Evolutionary conservation across 2,329 filamentous ascomycete species (phyloP).

Genomic region (Claviceps fusiformis): DNA sequence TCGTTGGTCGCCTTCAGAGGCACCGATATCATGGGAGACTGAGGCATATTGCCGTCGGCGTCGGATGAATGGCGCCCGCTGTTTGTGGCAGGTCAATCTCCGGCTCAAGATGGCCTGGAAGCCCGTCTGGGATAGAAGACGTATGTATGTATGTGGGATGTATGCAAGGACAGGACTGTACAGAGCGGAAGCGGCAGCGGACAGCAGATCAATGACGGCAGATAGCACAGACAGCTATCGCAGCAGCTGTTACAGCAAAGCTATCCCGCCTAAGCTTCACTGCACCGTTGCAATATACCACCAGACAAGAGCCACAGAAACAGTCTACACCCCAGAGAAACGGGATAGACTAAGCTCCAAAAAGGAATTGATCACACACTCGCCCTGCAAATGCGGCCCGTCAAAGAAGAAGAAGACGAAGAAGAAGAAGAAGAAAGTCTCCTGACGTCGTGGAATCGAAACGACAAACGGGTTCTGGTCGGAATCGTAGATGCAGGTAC

Average conservation of each 20-base stretch:
- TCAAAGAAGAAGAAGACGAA: not conserved
- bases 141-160: not conserved
- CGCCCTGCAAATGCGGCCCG: slow-evolving; percentile 18
- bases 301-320: too few species aligned
- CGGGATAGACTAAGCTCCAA: too few species aligned
- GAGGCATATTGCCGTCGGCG: slow-evolving; percentile 43
- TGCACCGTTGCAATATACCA: not conserved
- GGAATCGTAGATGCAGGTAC: too few species aligned
- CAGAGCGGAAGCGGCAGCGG: not conserved
- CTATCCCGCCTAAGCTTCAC: slow-evolving; percentile 2
- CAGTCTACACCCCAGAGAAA: too few species aligned
- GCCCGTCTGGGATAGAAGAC: not conserved
- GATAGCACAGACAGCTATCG: not conserved
- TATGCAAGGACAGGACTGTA: not conserved
- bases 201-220: not conserved
- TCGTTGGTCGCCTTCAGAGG: slow-evolving; percentile 91
- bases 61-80: not conserved
- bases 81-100: not conserved
- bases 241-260: not conserved
- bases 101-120: not conserved
- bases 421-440: too few species aligned
- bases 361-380: not conserved
- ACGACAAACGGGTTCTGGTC: too few species aligned
- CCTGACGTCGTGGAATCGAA: too few species aligned
- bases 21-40: slow-evolving; percentile 89